Percentiles rank a stretch among this genome's conserved stretches.
phyloP scores from a whole-genome alignment of 2,329 filamentous ascomycete genomes.

The Fusarium solani-melongenae region DNA sequence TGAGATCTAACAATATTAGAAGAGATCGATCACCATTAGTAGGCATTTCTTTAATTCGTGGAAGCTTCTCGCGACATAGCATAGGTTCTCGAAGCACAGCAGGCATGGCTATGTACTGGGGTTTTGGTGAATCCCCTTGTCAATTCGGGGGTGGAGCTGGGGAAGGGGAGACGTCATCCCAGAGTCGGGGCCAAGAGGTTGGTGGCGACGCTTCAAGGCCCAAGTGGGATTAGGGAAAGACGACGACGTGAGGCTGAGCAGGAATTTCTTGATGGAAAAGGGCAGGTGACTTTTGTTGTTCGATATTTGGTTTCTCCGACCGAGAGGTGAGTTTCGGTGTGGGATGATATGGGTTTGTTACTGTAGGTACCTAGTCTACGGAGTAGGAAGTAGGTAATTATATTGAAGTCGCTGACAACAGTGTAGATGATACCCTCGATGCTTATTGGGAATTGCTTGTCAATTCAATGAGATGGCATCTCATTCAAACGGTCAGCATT shows the following conservation, averaged over 20 bases:
- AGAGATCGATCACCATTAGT: background rate
- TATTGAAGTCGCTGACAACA: background rate
- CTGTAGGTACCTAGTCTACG: background rate
- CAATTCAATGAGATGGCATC: background rate
- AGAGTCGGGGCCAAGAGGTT: constrained; percentile 4
- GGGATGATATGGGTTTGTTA: background rate
- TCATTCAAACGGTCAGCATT: background rate
- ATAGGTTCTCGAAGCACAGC: constrained; percentile 12
- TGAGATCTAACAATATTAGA: background rate
- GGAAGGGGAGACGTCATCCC: constrained; percentile 24
- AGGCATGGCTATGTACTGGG: background rate
- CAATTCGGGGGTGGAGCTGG: constrained; percentile 3
- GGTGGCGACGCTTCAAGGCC: constrained; percentile 18
- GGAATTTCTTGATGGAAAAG: background rate
- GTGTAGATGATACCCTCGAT: background rate
- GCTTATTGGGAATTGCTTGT: background rate
- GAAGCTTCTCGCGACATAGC: background rate
- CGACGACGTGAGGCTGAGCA: constrained; percentile 32
- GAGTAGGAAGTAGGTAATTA: background rate
- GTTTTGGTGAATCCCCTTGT: background rate
- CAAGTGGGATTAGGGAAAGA: constrained; percentile 8
- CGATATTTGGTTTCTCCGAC: background rate
- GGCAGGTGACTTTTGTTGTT: constrained; percentile 5
- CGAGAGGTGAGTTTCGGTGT: background rate
- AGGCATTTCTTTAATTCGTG: background rate